Evolutionary conservation across 1,139 yeast genomes (phyloP).

Genomic region (Geotrichum histeridarum): DNA sequence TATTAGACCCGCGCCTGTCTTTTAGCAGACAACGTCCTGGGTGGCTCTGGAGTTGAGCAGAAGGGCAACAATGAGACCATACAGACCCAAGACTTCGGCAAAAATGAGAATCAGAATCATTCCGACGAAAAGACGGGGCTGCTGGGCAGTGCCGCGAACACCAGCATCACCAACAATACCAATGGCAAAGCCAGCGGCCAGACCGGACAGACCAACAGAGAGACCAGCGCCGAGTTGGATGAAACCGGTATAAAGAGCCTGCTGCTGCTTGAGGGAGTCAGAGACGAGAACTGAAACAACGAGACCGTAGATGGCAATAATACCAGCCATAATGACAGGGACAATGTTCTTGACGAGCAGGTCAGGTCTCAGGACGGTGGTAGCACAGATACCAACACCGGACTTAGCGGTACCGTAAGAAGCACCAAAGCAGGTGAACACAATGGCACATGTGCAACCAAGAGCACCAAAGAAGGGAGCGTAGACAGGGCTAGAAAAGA

Average conservation of each 20-base stretch:
- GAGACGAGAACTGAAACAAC: constrained; percentile 95
- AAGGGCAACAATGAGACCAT: constrained; percentile 91
- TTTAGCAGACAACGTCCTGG: constrained; percentile 78
- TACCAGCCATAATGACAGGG: constrained; percentile 98
- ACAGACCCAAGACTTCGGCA: constrained; percentile 95
- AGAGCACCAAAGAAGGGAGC: constrained; percentile 96
- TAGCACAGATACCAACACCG: constrained; percentile 97
- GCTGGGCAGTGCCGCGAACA: constrained; percentile 93
- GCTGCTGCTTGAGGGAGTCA: constrained; percentile 77
- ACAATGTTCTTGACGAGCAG: constrained; percentile 42
- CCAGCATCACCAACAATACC: constrained; percentile 99
- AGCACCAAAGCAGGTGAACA: constrained; percentile 91
- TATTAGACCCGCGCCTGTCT: no score
- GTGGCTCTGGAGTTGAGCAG: constrained; percentile 92
- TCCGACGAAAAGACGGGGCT: constrained; percentile 85
- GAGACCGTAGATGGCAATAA: constrained; percentile 89
- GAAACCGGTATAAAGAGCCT: constrained; percentile 88
- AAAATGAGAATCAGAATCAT: constrained; percentile 91
- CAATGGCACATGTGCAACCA: constrained; percentile 98
- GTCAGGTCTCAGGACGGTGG: constrained; percentile 95
- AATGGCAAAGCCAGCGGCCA: constrained; percentile 96
- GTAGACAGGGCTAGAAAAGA: constrained; percentile 56
- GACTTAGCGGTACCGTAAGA: constrained; percentile 98
- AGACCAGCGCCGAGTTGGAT: constrained; percentile 96
- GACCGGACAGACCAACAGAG: constrained; percentile 91